These are phyloP conservation scores for Gracilariopsis chorda DNA, from an alignment of 23 red algal genomes.

Conservation along the genomic window DNA sequence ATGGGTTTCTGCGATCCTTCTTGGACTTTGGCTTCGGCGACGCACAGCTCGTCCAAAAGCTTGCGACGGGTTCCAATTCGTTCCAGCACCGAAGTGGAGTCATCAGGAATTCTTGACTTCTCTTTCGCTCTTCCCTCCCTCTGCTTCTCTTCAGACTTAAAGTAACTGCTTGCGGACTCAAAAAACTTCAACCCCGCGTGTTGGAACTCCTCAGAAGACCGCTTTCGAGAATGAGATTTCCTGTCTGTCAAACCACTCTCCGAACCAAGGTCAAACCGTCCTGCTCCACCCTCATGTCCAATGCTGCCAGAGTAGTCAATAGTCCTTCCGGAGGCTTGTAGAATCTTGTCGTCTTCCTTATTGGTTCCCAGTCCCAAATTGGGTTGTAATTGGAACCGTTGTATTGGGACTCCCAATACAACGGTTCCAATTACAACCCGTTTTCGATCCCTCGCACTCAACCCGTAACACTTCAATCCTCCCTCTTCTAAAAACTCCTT, in stretches of 20 bases:
- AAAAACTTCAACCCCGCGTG: neutral
- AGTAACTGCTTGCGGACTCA: slow-evolving; percentile 10
- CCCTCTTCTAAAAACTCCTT: neutral
- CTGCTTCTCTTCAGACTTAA: neutral
- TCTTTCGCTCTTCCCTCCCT: neutral
- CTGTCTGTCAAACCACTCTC: neutral
- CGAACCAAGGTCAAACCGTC: neutral
- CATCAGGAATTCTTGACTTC: neutral
- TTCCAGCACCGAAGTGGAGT: neutral
- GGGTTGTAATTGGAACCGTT: neutral
- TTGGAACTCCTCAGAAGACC: neutral
- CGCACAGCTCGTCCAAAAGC: neutral
- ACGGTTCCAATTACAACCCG: neutral
- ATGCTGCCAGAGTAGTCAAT: neutral
- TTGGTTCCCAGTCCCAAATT: neutral
- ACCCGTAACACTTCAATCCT: neutral
- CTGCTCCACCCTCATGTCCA: neutral
- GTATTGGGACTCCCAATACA: neutral
- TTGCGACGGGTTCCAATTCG: neutral
- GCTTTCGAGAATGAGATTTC: neutral
- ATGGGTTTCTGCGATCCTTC: neutral
- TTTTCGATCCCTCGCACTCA: neutral
- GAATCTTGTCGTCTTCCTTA: neutral
- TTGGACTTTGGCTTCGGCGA: neutral
- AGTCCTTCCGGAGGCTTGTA: neutral